Evolutionary conservation across 345 rosid species (phyloP).

Genomic region (Ricinus communis): DNA sequence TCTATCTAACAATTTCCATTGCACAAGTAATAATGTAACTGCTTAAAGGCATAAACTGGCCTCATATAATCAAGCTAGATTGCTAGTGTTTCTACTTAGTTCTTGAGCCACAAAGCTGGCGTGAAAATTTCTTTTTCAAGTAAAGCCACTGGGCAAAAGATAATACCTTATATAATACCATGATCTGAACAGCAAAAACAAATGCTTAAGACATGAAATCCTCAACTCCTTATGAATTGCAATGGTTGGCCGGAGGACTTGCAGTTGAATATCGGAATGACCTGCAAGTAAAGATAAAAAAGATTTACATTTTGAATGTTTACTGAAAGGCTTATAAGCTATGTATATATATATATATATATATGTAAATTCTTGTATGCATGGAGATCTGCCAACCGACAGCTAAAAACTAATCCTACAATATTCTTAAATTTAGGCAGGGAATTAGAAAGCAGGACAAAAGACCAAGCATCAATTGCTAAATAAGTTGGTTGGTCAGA

Average conservation of each 20-base stretch:
- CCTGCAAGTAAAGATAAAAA: not conserved
- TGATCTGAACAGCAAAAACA: not conserved
- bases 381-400: slow-evolving; percentile 19
- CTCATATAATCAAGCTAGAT: not conserved
- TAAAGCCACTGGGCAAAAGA: not conserved
- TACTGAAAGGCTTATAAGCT: not conserved
- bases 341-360: too few relatives aligned
- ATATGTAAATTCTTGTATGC: too few relatives aligned
- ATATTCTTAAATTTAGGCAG: not conserved
- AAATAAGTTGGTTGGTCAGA: not conserved
- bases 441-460: slow-evolving; percentile 1
- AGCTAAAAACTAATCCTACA: slow-evolving; percentile 8
- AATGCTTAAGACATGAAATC: slow-evolving; percentile 7
- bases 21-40: not conserved
- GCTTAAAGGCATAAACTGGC: too few relatives aligned
- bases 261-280: slow-evolving; percentile 10
- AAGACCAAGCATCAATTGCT: not conserved
- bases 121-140: not conserved
- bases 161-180: slow-evolving; percentile 6
- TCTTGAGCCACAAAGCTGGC: not conserved
- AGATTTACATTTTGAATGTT: not conserved
- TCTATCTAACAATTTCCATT: not conserved
- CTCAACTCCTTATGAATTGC: not conserved
- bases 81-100: not conserved
- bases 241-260: slow-evolving; percentile 1